Evolutionary conservation across 73 alveolate species (phyloP).

Genomic region (Uronychia setigera): DNA sequence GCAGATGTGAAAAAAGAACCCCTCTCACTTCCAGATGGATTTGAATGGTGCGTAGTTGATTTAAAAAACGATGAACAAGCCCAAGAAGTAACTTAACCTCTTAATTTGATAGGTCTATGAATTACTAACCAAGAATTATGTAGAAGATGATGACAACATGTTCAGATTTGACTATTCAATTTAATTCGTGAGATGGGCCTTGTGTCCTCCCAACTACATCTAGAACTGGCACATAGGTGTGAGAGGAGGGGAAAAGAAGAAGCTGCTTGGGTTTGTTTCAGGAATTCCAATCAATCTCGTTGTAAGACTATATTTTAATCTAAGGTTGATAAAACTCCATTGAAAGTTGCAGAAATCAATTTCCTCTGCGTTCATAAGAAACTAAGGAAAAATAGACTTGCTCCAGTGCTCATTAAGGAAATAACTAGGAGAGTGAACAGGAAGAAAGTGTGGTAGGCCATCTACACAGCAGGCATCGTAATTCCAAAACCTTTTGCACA

Average conservation of each 20-base stretch:
- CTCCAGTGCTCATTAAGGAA: constrained; percentile 96
- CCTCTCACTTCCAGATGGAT: constrained; percentile 87
- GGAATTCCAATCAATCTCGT: constrained; percentile 96
- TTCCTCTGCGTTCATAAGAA: constrained; percentile 98
- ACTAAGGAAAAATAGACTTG: constrained; percentile 94
- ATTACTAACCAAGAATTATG: constrained; percentile 95
- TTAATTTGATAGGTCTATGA: constrained; percentile 67
- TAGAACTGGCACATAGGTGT: constrained; percentile 93
- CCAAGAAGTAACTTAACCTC: constrained; percentile 43
- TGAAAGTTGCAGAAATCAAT: constrained; percentile 97
- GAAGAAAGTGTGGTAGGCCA: constrained; percentile 97
- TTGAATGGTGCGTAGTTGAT: constrained; percentile 91
- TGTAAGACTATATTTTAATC: background rate
- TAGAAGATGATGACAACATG: constrained; percentile 99
- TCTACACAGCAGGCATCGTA: constrained; percentile 92
- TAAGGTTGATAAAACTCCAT: constrained; percentile 62
- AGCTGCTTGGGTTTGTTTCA: constrained; percentile 96
- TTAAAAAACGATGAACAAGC: constrained; percentile 75
- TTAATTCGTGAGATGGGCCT: constrained; percentile 95
- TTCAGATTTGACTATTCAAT: constrained; percentile 97
- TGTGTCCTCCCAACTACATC: constrained; percentile 87
- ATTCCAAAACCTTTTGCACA: constrained; percentile 90
- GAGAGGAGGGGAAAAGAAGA: constrained; percentile 81
- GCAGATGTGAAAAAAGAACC: constrained; percentile 87
- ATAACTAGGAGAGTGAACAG: constrained; percentile 97